Evolutionary conservation across 176 grass and related monocot species (phyloP).

Genomic region (Puccinellia tenuiflora): DNA sequence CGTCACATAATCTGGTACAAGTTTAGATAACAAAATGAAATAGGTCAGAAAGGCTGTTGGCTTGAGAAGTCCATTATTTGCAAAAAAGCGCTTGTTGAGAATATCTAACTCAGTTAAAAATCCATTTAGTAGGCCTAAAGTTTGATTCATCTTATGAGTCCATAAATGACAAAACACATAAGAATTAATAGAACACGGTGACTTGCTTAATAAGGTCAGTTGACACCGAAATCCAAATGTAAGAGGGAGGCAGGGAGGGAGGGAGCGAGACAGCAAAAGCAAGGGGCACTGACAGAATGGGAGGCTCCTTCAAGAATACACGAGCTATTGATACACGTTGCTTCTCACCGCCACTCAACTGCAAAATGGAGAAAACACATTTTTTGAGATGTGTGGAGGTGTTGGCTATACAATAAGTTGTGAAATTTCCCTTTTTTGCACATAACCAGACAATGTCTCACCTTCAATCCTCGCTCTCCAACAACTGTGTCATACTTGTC

Average conservation of each 20-base stretch:
- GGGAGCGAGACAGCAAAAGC: background rate
- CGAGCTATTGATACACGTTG: slow-evolving; percentile 95
- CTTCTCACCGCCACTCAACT: slow-evolving; percentile 99
- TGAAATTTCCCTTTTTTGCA: background rate
- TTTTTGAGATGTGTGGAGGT: slow-evolving; percentile 20
- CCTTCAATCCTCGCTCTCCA: slow-evolving; percentile 96
- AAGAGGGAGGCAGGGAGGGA: background rate
- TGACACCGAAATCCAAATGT: background rate
- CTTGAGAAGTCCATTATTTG: slow-evolving; percentile 12
- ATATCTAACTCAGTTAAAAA: background rate
- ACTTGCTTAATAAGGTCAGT: background rate
- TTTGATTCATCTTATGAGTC: background rate
- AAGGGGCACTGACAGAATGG: slow-evolving; percentile 65
- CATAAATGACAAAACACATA: background rate
- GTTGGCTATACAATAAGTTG: background rate
- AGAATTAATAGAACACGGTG: background rate
- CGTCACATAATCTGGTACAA: slow-evolving; percentile 72
- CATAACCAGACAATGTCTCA: slow-evolving; percentile 19
- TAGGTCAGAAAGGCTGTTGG: background rate
- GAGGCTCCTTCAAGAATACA: slow-evolving; percentile 92
- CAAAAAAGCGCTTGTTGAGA: background rate
- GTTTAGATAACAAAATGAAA: background rate
- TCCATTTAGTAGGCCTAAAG: background rate
- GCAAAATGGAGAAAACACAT: slow-evolving; percentile 1
- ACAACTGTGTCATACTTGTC: slow-evolving; percentile 89